Conservation (phyloP, 805 yeast species). For the Barnettozyma vustinii region DNA sequence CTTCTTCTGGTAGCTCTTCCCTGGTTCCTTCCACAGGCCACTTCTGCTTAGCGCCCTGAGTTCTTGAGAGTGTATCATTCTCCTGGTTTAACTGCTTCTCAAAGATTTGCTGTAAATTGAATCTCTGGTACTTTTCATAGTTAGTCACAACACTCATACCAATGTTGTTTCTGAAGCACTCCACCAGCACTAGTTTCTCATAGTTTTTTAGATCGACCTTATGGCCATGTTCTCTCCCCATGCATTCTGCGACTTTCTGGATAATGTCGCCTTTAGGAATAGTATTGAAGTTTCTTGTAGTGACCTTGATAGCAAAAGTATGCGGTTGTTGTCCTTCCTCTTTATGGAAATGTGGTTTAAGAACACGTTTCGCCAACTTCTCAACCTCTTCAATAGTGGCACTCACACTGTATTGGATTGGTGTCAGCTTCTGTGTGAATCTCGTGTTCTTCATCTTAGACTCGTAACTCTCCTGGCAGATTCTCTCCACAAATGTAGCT, state of each 20-base stretch:
- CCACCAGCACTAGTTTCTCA: constrained; percentile 76
- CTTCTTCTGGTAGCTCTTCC: background rate
- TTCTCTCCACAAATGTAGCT: constrained; percentile 54
- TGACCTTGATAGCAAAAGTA: constrained; percentile 76
- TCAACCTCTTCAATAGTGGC: constrained; percentile 65
- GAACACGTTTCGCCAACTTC: constrained; percentile 52
- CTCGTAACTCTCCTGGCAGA: constrained; percentile 57
- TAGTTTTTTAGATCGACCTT: constrained; percentile 73
- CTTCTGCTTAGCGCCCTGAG: constrained; percentile 6
- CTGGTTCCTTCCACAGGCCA: background rate
- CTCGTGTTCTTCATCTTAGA: constrained; percentile 55
- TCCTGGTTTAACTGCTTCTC: constrained; percentile 31
- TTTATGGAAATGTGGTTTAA: constrained; percentile 63
- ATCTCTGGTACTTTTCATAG: constrained; percentile 57
- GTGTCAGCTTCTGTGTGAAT: constrained; percentile 74
- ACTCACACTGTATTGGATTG: constrained; percentile 69
- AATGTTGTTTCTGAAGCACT: constrained; percentile 81
- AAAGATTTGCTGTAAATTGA: constrained; percentile 77
- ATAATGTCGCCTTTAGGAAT: constrained; percentile 71
- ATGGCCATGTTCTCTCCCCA: constrained; percentile 68
- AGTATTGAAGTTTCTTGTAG: constrained; percentile 71
- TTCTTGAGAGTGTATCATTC: constrained; percentile 6
- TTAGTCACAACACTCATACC: constrained; percentile 81
- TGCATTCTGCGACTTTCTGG: constrained; percentile 60
- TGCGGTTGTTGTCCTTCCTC: constrained; percentile 31